A percentile compares a stretch with the other conserved stretches of the same genome.
Evolutionary conservation across 305 asterid species (phyloP).

Genomic region (Plantago coronopus): DNA sequence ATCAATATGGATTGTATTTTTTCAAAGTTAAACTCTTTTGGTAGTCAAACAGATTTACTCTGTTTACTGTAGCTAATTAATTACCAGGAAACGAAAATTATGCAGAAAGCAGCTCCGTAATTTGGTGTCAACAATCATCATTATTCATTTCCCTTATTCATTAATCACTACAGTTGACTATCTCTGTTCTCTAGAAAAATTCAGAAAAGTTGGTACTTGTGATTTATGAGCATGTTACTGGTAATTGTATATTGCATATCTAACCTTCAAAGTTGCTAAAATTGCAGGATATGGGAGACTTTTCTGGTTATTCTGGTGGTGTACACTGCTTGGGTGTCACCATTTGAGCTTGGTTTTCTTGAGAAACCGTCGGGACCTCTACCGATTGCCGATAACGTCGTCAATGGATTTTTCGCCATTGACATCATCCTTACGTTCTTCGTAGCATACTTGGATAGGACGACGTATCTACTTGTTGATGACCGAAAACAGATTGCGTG

Average conservation of each 20-base stretch:
- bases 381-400: conserved; percentile 58
- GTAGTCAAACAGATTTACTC: background rate
- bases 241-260: background rate
- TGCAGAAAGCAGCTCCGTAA: background rate
- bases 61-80: background rate
- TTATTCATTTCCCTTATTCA: too few relatives aligned
- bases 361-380: conserved; percentile 40
- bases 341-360: conserved; percentile 78
- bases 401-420: conserved; percentile 67
- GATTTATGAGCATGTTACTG: background rate
- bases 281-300: conserved; percentile 71
- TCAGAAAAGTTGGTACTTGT: background rate
- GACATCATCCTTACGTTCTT: conserved; percentile 84
- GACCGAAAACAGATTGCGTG: conserved; percentile 51
- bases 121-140: too few relatives aligned
- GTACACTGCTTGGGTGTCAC: conserved; percentile 92
- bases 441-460: conserved; percentile 70
- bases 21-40: background rate
- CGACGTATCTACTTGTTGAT: conserved; percentile 65
- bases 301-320: conserved; percentile 63
- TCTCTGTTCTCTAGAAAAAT: background rate
- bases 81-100: background rate
- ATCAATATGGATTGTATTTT: background rate
- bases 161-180: too few relatives aligned
- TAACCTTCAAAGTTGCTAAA: background rate